Base-by-base conservation (phyloP, 495 filamentous ascomycete species). In the Niebla homalea region DNA sequence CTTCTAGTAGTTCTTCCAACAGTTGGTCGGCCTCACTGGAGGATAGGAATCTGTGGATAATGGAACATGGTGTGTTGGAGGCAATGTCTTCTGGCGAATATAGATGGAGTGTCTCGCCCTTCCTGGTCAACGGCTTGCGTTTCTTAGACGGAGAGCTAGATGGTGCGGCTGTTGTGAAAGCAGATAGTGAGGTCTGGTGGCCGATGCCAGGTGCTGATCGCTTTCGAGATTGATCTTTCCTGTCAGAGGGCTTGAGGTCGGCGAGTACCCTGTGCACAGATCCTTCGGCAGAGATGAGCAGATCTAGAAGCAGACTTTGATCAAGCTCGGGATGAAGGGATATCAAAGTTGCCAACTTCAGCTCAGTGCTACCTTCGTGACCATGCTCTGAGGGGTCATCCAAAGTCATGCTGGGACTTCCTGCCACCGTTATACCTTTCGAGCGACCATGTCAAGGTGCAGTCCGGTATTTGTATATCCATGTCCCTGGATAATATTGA, bases 31-130 rank as follows among this genome's bases (percentile, higher is more conserved):
- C 90, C 43, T 83, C 72, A 7, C 79, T 68, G 0, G 72, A 12
- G 0, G 85, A 81, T 0, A 97, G 73, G 60, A 96, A 96, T 59
- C 93, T 90, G 67, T 89, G 89, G 58, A 95, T 80, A 55, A 95
- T 82, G 8, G 83, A 86, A 65, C 88, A 94, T 16, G 92, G 87
- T 0, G 92, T 94, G 57, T 89, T 74, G 15, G 74, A 68, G 43
- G 83, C 80, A 23, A 96, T 74, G 60, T 94, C 87, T 35, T 76
- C 69, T 2, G 89, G 84, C 26, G 83, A 73, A 57, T 78, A 96
- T 0, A 97, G 73, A 62, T 89, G 83, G 7, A 95, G 64, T 0
- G 89, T 94, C 54, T 78, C 69, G 11, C 89, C 92, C 59, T 85
- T 94, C 52, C 77, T 80, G 5, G 83, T 83, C 26, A 81, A 63